phyloP scores from a whole-genome alignment of 192 early-diverging fungal genomes.

The Entomortierella lignicola region DNA sequence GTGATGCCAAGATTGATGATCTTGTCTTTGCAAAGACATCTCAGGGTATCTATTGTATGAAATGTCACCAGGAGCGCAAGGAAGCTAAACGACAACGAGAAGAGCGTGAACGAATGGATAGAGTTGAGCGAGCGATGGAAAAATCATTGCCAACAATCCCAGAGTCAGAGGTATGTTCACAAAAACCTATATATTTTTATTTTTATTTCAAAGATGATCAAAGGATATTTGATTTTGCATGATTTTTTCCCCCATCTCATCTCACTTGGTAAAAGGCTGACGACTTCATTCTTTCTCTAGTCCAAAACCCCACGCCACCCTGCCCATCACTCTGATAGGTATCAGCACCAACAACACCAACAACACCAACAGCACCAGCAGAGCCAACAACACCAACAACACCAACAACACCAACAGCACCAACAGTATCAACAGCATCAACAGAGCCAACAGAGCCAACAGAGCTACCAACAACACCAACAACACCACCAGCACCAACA shows the following conservation, averaged over 20 bases:
- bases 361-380: too few relatives aligned
- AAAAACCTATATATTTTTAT: neutral
- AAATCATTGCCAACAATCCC: conserved; percentile 47
- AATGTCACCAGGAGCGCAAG: conserved; percentile 75
- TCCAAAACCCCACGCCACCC: too few relatives aligned
- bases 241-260: too few relatives aligned
- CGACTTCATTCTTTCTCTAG: too few relatives aligned
- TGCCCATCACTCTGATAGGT: too few relatives aligned
- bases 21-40: conserved; percentile 84
- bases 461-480: neutral
- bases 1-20: conserved; percentile 79
- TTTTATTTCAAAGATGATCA: too few relatives aligned
- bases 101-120: conserved; percentile 52
- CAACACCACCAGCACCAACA: neutral
- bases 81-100: conserved; percentile 71
- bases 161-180: conserved; percentile 29
- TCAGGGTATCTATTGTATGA: conserved; percentile 82
- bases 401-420: too few relatives aligned
- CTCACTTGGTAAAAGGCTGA: too few relatives aligned
- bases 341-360: neutral
- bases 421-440: too few relatives aligned
- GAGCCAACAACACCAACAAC: too few relatives aligned
- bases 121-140: conserved; percentile 27
- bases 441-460: too few relatives aligned
- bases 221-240: too few relatives aligned